Conservation (phyloP, 208 protist genomes). For the Tritrichomonas foetus region DNA sequence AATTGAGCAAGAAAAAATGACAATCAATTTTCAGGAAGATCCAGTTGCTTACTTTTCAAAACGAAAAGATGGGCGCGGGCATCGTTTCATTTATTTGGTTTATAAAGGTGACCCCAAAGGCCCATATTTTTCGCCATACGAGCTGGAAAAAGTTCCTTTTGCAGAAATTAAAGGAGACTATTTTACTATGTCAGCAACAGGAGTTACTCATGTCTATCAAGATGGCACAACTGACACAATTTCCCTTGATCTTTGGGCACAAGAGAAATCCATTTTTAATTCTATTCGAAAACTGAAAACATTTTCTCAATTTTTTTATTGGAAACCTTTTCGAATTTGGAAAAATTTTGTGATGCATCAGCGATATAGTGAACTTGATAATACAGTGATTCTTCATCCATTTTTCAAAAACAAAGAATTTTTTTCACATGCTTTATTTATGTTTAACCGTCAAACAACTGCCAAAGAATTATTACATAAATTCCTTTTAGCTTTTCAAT, state of each 20-base stretch:
- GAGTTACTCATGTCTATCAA: background rate
- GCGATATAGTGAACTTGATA: background rate
- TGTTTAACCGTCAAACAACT: background rate
- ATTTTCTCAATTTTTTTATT: background rate
- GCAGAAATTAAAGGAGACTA: conserved; percentile 7
- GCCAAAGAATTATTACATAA: background rate
- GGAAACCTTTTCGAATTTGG: conserved; percentile 25
- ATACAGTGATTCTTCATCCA: background rate
- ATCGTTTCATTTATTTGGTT: conserved; percentile 25
- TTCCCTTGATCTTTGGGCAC: background rate
- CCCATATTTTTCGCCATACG: conserved; percentile 24
- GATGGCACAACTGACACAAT: background rate
- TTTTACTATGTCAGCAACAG: conserved; percentile 6
- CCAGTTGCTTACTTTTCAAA: conserved; percentile 21
- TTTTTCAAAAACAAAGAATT: background rate
- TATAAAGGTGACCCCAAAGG: background rate
- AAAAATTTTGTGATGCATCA: conserved; percentile 13
- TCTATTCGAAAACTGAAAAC: background rate
- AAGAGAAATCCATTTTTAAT: background rate
- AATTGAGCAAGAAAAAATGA: background rate
- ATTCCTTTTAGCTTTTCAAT: conserved; percentile 18
- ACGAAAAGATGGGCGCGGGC: background rate
- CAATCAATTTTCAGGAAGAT: conserved; percentile 1
- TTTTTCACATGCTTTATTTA: background rate
- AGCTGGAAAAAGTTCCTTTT: background rate